These are phyloP conservation scores for Beauveria scarabaeidicola DNA, from an alignment of 2,329 filamentous ascomycete species.

Conservation along the genomic window DNA sequence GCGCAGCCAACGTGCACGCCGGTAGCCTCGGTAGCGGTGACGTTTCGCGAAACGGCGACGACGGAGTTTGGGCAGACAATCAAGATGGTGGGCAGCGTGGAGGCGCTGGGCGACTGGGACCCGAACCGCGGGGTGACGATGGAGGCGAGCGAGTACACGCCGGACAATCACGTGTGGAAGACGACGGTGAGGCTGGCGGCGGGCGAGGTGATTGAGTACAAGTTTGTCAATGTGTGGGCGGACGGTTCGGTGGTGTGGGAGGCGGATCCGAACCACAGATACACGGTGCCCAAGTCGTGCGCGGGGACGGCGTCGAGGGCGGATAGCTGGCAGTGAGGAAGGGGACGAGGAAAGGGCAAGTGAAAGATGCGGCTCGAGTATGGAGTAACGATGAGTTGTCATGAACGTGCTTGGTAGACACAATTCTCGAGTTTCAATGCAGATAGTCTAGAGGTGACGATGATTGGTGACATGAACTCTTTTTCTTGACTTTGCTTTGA, in stretches of 20 bases:
- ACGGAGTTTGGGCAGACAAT: constrained; percentile 56
- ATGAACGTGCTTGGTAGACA: too few relatives aligned
- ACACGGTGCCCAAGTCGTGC: constrained; percentile 25
- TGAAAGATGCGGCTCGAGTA: neutral
- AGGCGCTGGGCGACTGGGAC: constrained; percentile 56
- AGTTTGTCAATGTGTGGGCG: constrained; percentile 53
- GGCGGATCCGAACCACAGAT: constrained; percentile 43
- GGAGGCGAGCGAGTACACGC: constrained; percentile 50
- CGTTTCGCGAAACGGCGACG: constrained; percentile 50
- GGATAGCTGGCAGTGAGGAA: constrained; percentile 23
- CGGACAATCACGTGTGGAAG: constrained; percentile 53
- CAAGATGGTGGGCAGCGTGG: constrained; percentile 53
- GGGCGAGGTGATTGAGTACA: constrained; percentile 54
- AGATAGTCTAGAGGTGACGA: too few relatives aligned
- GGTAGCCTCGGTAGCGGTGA: constrained; percentile 45
- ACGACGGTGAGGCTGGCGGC: constrained; percentile 45
- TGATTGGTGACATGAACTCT: too few relatives aligned
- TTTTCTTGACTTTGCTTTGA: too few relatives aligned
- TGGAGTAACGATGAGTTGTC: too few relatives aligned
- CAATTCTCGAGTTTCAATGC: too few relatives aligned
- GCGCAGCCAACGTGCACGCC: constrained; percentile 25
- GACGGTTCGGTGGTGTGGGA: constrained; percentile 56
- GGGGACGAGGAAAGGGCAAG: neutral
- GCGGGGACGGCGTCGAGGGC: constrained; percentile 19
- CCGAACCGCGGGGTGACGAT: constrained; percentile 45